Evolutionary conservation across 768 basidiomycete species (phyloP), one percentile per base, ranked within the genome.

Genomic region (Tylopilus vinaceipallidus): DNA sequence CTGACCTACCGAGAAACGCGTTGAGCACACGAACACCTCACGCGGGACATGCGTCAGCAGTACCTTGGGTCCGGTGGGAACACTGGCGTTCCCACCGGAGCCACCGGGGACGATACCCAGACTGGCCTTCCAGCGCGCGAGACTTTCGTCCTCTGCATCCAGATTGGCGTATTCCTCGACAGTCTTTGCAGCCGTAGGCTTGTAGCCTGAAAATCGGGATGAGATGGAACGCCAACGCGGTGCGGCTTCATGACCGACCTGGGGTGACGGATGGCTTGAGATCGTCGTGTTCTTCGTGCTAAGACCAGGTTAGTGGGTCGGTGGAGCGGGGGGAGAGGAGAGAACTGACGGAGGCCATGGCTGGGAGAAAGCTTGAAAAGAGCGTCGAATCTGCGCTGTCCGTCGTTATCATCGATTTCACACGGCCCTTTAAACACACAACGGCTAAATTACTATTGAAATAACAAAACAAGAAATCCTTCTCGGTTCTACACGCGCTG

Each of bases 61-160:
- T 54, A 87, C 91, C 81, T 90, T 91, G 43, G 88, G 88, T 13
- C 81, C 82, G 57, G 52, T 69, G 13, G n/a, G n/a, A n/a, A n/a
- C n/a, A n/a, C n/a, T n/a, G n/a, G n/a, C n/a, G n/a, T n/a, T n/a
- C n/a, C n/a, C n/a, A n/a, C n/a, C n/a, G n/a, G n/a, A n/a, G n/a
- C n/a, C n/a, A 24, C 79, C 83, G 29, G 82, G 77, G 44, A 80
- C 77, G 52, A 98, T 83, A 45, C 95, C 95, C 23, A 98, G 78
- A 45, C 86, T 92, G 33, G 91, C 91, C 68, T 98, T 98, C 95
- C 95, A 98, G 55, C 92, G 84, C 27, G 87, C 84, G 60, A 98
- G 79, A 67, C 90, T 92, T 71, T 97, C 95, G 66, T 98, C 95
- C 53, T 88, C 77, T 26, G 87, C 84, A 71, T 97, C 95, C 37